A percentile compares a stretch with the other conserved stretches of the same genome.
phyloP scores from a whole-genome alignment of 176 grass and related monocot species.

The Triticum dicoccoides region DNA sequence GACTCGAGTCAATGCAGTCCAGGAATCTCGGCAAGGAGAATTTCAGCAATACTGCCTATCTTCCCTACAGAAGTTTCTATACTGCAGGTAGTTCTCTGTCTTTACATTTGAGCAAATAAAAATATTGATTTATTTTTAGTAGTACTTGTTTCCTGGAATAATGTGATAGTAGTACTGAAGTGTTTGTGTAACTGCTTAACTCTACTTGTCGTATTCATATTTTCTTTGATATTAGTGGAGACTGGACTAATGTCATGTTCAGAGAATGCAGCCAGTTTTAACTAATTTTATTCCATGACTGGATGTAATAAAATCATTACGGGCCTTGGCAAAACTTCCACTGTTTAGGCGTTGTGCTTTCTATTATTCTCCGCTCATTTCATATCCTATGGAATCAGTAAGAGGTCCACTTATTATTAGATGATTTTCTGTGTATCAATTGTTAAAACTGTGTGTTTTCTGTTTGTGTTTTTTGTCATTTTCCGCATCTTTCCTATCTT shows the following conservation, averaged over 20 bases:
- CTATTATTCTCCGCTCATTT: not conserved
- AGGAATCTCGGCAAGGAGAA: constrained; percentile 12
- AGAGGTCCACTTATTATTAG: not conserved
- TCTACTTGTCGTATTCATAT: not conserved
- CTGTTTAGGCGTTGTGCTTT: not conserved
- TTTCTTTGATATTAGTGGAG: not conserved
- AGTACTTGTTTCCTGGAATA: not conserved
- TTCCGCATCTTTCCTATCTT: not conserved
- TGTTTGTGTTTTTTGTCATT: not conserved
- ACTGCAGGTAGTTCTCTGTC: constrained; percentile 4
- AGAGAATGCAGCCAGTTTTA: not conserved
- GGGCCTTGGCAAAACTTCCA: not conserved
- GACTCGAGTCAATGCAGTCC: constrained; percentile 21
- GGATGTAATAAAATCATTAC: not conserved
- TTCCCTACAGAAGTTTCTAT: constrained; percentile 37
- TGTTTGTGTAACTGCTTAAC: not conserved
- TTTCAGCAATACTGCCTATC: constrained; percentile 14
- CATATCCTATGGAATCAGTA: not conserved
- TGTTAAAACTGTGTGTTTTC: not conserved
- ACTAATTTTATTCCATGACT: not conserved
- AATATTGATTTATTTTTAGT: not conserved
- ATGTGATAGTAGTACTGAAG: not conserved
- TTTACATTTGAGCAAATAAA: not conserved
- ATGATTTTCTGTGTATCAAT: not conserved
- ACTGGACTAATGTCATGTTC: not conserved